Percentiles rank a stretch among this genome's conserved stretches.
These are phyloP conservation scores for Euclidium syriacum DNA, from an alignment of 345 rosid species.

Conservation along the genomic window DNA sequence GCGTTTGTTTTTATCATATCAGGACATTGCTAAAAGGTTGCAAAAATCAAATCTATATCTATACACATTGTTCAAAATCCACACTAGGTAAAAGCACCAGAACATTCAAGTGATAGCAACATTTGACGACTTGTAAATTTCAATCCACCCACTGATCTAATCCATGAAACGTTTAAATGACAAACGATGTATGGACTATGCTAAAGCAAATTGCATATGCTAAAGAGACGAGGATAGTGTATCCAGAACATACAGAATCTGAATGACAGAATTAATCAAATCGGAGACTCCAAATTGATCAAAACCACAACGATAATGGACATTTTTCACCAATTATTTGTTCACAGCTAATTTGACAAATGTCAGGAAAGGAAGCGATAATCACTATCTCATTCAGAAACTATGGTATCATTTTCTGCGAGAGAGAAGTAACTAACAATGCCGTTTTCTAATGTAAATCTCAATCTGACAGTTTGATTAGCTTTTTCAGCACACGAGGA, in stretches of 20 bases:
- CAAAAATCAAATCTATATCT: not conserved
- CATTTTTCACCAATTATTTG: not conserved
- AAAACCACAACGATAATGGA: not conserved
- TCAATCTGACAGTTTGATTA: constrained; percentile 1
- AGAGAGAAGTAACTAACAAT: not conserved
- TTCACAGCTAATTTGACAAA: not conserved
- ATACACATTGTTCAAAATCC: not conserved
- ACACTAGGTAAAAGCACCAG: not conserved
- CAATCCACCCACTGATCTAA: not conserved
- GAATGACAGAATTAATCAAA: not conserved
- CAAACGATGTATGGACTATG: not conserved
- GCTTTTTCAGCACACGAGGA: not conserved
- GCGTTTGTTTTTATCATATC: not conserved
- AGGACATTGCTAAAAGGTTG: not conserved
- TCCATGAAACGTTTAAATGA: not conserved
- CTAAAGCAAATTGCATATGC: not conserved
- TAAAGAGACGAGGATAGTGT: not conserved
- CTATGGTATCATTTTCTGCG: not conserved
- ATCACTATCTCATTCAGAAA: not conserved
- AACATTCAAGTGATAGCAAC: not conserved
- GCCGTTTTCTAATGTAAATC: not conserved
- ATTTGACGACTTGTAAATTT: not conserved
- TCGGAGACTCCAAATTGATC: not conserved
- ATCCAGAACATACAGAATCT: not conserved
- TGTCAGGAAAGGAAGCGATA: not conserved